Evolutionary conservation across 2,329 filamentous ascomycete genomes (phyloP), one percentile per base, ranked within the genome.

Genomic region (Talaromyces rugulosus): DNA sequence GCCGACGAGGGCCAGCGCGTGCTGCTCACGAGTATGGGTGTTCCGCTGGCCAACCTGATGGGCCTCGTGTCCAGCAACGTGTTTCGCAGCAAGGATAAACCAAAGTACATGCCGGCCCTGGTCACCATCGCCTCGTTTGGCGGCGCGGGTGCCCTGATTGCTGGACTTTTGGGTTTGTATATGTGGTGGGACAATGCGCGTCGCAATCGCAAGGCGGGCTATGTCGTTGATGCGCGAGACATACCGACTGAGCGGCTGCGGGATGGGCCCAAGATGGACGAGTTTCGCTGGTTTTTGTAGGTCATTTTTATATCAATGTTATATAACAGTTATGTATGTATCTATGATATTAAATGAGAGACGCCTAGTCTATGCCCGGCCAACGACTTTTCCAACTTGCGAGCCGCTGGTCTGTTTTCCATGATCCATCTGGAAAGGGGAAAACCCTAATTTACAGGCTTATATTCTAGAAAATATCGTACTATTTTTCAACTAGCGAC

Each of bases 31-130:
- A 87, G 85, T 31, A 83, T 92, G 18, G 88, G 87, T 28, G 89
- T 93, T 0, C 89, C 90, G 0, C 72, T 91, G 9, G 90, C 89
- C 3, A 93, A 93, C 66, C 72, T 92, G 40, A 92, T 92, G 87
- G 89, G 89, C 4, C 77, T 91, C 0, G 86, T 91, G 0, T 81
- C 81, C 31, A 85, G 83, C 64, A 90, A 91, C 67, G 87, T 90
- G 62, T 91, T 90, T 75, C 79, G 82, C 16, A 78, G 80, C 44
- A 75, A 87, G 66, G 86, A 89, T 69, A 82, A 82, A 9, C 89
- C 88, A 0, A 85, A 88, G 67, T 91, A 90, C 68, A 78, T 84
- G 59, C 87, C 87, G 0, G 88, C 88, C 0, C 73, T 90, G 50
- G 82, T 85, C 42, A 89, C 87, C 0, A 88, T 76, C 2, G 70